phyloP scores from a whole-genome alignment of 441 rosid genomes.

The Bruguiera hainesii region DNA sequence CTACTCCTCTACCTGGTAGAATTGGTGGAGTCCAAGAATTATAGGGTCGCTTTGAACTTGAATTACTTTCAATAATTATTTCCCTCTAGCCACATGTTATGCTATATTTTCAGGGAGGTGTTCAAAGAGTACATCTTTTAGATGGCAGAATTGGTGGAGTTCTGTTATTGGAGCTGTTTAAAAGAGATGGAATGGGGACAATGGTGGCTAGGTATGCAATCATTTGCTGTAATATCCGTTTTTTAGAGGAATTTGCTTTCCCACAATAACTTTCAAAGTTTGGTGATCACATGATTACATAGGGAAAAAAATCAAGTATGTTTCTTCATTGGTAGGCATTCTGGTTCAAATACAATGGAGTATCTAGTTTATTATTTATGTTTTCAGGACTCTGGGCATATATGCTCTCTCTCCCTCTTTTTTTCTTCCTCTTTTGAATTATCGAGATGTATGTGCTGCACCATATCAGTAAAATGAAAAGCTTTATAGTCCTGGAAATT shows the following conservation, averaged over 20 bases:
- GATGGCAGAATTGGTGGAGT: slow-evolving; percentile 96
- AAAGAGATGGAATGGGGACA: slow-evolving; percentile 98
- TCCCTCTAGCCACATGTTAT: slow-evolving; percentile 11
- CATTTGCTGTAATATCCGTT: slow-evolving; percentile 5
- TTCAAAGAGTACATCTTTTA: slow-evolving; percentile 89
- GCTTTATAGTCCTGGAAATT: too few species aligned
- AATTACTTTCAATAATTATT: neutral
- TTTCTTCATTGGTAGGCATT: too few species aligned
- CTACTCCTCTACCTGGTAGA: neutral
- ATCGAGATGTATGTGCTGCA: too few species aligned
- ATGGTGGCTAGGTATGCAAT: slow-evolving; percentile 91
- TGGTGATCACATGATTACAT: neutral
- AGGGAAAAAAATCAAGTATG: too few species aligned
- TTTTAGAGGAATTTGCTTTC: neutral
- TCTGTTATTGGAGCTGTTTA: slow-evolving; percentile 77
- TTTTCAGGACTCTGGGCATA: too few species aligned
- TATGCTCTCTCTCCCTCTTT: too few species aligned
- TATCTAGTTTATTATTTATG: too few species aligned
- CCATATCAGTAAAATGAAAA: too few species aligned
- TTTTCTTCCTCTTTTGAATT: too few species aligned
- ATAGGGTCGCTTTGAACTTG: slow-evolving; percentile 2
- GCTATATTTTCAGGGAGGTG: slow-evolving; percentile 69
- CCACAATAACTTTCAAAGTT: neutral
- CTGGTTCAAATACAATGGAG: too few species aligned
- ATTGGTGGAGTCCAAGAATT: neutral